Conservation (phyloP, 768 basidiomycete species). For the Rhodotorula paludigena region DNA sequence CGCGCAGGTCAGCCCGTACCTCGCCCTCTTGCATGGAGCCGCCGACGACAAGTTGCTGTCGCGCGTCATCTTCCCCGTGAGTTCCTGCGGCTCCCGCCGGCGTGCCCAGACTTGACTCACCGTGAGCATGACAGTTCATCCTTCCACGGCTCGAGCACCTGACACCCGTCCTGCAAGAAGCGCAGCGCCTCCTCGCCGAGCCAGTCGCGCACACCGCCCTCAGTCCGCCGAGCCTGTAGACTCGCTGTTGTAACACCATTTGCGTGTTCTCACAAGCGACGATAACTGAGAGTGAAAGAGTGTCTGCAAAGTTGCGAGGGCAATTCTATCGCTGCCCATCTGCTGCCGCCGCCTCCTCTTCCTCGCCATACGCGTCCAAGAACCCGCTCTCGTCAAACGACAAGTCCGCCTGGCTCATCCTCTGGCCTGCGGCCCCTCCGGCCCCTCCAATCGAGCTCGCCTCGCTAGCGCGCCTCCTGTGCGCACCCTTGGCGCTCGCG, state of each 20-base stretch:
- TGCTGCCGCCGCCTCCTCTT: not conserved
- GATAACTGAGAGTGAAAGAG: too few relatives aligned
- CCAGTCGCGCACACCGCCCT: too few relatives aligned
- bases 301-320: too few relatives aligned
- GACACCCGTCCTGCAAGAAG: not conserved
- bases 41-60: not conserved
- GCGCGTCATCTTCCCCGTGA: not conserved
- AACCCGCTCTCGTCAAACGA: constrained; percentile 8
- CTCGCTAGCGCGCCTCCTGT: constrained; percentile 4
- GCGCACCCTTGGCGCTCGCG: not conserved
- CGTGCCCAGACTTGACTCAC: too few relatives aligned
- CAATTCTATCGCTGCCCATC: not conserved
- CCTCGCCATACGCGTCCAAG: constrained; percentile 11
- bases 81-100: too few relatives aligned
- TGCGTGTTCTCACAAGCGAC: too few relatives aligned
- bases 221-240: too few relatives aligned
- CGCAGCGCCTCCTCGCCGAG: not conserved
- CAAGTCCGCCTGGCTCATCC: not conserved
- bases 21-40: not conserved
- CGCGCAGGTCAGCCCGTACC: not conserved
- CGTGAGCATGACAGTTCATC: not conserved
- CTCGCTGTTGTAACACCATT: too few relatives aligned
- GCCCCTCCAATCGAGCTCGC: too few relatives aligned
- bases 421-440: too few relatives aligned
- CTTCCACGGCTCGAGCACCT: not conserved